phyloP scores from a whole-genome alignment of 441 rosid species.

The Codiaeum variegatum region DNA sequence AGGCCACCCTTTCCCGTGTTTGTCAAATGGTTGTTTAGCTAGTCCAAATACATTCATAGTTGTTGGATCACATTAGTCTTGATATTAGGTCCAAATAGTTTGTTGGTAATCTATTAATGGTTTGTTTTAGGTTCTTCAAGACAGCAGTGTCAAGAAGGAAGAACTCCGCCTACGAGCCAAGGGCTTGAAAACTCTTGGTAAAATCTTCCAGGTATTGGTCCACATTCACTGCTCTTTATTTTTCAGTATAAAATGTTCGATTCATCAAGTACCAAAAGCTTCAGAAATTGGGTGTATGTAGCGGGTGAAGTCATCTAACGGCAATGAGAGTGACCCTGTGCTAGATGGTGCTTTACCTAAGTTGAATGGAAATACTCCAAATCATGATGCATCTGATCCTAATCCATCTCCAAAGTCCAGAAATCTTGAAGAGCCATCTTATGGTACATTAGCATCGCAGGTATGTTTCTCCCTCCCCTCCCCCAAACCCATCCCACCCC shows the following conservation, averaged over 20 bases:
- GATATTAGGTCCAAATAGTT: conserved; percentile 9
- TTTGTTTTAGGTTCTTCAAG: conserved; percentile 84
- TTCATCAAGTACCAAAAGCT: neutral
- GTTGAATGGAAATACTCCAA: conserved; percentile 48
- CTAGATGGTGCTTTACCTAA: conserved; percentile 35
- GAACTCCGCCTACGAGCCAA: conserved; percentile 89
- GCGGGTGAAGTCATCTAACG: conserved; percentile 50
- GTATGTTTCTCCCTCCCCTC: conserved; percentile 46
- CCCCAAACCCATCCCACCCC: too few species aligned
- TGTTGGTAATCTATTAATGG: conserved; percentile 27
- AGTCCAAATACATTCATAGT: conserved; percentile 22
- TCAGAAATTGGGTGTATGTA: conserved; percentile 3
- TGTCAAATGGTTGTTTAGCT: conserved; percentile 82
- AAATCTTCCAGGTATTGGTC: conserved; percentile 74
- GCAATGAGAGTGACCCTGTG: conserved; percentile 49
- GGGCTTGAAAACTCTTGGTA: conserved; percentile 88
- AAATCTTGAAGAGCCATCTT: conserved; percentile 39
- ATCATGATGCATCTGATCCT: conserved; percentile 35
- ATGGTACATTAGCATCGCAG: conserved; percentile 43
- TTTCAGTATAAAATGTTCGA: neutral
- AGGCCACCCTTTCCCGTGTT: conserved; percentile 87
- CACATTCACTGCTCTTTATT: neutral
- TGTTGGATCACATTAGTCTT: conserved; percentile 16
- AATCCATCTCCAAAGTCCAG: conserved; percentile 36
- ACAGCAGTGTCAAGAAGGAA: conserved; percentile 69